Percentiles rank a stretch among this genome's conserved stretches.
These are phyloP conservation scores for Scutellaria barbata DNA, from an alignment of 257 asterid genomes.

Conservation along the genomic window DNA sequence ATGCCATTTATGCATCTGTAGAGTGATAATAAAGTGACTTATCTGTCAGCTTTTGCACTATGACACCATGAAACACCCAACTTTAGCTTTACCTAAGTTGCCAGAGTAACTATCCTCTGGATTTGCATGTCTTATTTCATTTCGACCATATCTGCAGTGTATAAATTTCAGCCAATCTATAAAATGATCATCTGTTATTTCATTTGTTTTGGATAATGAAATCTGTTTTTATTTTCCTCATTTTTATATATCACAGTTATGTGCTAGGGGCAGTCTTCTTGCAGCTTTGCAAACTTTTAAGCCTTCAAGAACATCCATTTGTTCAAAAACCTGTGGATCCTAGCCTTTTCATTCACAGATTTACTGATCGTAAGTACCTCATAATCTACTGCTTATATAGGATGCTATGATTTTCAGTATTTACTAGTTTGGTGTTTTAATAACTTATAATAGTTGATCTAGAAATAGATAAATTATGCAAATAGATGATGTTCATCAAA, in stretches of 20 bases:
- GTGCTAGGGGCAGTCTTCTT: slow-evolving; percentile 88
- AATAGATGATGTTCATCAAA: background rate
- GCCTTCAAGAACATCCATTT: slow-evolving; percentile 72
- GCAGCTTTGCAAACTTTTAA: slow-evolving; percentile 78
- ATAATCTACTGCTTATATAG: slow-evolving; percentile 13
- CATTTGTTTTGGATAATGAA: slow-evolving; percentile 9
- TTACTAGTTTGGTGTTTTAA: slow-evolving; percentile 1
- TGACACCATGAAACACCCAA: background rate
- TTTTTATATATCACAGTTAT: slow-evolving; percentile 56
- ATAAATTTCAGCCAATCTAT: slow-evolving; percentile 1
- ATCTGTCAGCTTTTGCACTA: slow-evolving; percentile 1
- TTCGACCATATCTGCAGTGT: background rate
- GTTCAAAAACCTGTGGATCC: slow-evolving; percentile 89
- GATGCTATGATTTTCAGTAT: slow-evolving; percentile 2
- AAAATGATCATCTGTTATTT: background rate
- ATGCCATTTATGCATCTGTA: slow-evolving; percentile 15
- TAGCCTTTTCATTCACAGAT: slow-evolving; percentile 87
- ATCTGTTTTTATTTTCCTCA: slow-evolving; percentile 18
- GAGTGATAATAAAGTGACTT: background rate
- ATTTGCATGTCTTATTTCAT: slow-evolving; percentile 5
- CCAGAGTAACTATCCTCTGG: slow-evolving; percentile 3
- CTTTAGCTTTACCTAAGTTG: slow-evolving; percentile 20
- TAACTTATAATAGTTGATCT: slow-evolving; percentile 19
- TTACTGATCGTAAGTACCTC: slow-evolving; percentile 65
- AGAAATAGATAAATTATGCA: slow-evolving; percentile 19